Evolutionary conservation across 202 grass and related monocot species (phyloP), one percentile per base, ranked within the genome.

Genomic region (Carex arenaria): DNA sequence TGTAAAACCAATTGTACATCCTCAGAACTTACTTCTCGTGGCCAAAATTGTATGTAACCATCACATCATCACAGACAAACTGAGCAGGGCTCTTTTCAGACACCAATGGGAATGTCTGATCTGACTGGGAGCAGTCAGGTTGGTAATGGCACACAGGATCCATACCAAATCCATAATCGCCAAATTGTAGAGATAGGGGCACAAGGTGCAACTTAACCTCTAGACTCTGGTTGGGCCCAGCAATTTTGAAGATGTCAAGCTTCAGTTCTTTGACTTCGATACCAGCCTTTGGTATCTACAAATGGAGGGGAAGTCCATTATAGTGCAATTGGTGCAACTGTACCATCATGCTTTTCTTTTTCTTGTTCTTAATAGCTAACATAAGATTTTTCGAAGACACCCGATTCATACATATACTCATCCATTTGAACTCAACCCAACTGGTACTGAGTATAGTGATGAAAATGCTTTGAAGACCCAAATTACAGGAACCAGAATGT

Each of bases 251-350:
- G 62, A 89, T 93, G 74, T 97, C 94, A 84, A 93, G 51, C 42
- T 85, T 97, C 75, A 97, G 62, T 84, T 97, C 94, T 87, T 97
- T 97, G 69, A 97, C 88, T 55, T 97, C 91, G 85, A 92, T 79
- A 87, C 80, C 86, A 73, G 86, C 89, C 80, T 90, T 91, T 82
- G 87, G 91, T 71, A 93, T 79, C 94, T 97, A 72, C 77, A 97
- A 53, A 88, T 86, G 66, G 15, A 42, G 38, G 12, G 15, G 20
- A 69, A 82, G 40, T 82, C 10, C 23, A 34, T 67, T 56, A 77
- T 28, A 77, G 36, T 1, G n/a, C 7, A 36, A 59, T 34, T 17
- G 30, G 40, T 49, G 40, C 28, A 8, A 40, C 15, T 40, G 65
- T 71, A 71, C 18, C 4, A 23, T 53, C 20, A 30, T 28, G 43